Conservation (phyloP, 305 asterid species). For the Solanum hybrid region DNA sequence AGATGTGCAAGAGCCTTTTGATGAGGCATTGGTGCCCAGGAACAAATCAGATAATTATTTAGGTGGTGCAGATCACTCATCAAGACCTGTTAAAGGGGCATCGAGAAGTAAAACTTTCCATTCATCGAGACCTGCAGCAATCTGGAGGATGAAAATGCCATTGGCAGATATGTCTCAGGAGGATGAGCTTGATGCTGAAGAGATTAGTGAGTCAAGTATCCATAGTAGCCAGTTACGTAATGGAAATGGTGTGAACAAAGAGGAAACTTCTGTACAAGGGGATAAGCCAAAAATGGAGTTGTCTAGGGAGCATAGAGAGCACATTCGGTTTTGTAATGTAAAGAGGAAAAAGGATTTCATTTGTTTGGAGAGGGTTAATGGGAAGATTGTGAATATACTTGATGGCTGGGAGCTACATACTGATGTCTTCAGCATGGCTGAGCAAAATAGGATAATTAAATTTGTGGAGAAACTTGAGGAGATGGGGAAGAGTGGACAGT, state of each 20-base stretch:
- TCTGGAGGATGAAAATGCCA: conserved; percentile 40
- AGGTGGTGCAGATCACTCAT: neutral
- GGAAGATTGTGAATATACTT: conserved; percentile 39
- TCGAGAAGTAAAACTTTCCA: conserved; percentile 19
- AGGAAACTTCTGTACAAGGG: conserved; percentile 20
- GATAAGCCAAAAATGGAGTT: conserved; percentile 38
- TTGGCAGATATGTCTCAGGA: conserved; percentile 93
- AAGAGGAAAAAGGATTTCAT: conserved; percentile 58
- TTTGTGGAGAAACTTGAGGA: conserved; percentile 50
- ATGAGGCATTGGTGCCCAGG: neutral
- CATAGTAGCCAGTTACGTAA: conserved; percentile 12
- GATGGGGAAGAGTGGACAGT: conserved; percentile 55
- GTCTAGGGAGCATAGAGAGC: conserved; percentile 69
- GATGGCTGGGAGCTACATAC: conserved; percentile 28
- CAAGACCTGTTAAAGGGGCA: conserved; percentile 23
- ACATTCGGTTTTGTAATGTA: conserved; percentile 43
- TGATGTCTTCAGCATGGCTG: conserved; percentile 80
- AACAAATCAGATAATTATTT: neutral
- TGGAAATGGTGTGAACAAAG: conserved; percentile 16
- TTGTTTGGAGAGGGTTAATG: conserved; percentile 54
- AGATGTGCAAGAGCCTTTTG: conserved; percentile 8
- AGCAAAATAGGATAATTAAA: conserved; percentile 69
- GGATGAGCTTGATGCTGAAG: conserved; percentile 71
- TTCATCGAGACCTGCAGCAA: conserved; percentile 20
- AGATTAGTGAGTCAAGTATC: conserved; percentile 23